phyloP scores from a whole-genome alignment of 306 rosid species.

The Castanea mollissima region DNA sequence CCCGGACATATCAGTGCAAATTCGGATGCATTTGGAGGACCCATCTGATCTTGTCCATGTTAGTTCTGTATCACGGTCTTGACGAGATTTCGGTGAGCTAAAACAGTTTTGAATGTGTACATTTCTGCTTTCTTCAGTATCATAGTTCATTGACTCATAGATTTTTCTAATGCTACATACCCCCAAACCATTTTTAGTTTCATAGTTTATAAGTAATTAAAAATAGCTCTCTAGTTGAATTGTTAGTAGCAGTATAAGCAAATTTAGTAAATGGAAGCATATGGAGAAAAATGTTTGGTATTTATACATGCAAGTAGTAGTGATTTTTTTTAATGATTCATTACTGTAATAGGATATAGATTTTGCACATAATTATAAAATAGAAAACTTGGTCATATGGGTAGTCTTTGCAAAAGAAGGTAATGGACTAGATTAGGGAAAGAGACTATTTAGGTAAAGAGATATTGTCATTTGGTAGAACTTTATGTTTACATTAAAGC shows the following conservation, averaged over 20 bases:
- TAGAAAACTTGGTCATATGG: background rate
- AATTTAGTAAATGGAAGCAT: background rate
- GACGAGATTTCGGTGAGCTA: slow-evolving; percentile 68
- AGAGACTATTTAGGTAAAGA: background rate
- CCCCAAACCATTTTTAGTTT: background rate
- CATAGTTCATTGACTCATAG: too few relatives aligned
- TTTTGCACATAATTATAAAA: background rate
- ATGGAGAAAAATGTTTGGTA: background rate
- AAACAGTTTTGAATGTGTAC: background rate
- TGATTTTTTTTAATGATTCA: background rate
- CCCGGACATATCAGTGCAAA: slow-evolving; percentile 43
- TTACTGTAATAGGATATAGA: background rate
- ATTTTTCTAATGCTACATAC: too few relatives aligned
- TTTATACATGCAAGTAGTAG: background rate
- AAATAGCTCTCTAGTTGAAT: background rate
- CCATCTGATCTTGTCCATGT: slow-evolving; percentile 56
- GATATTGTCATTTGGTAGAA: background rate
- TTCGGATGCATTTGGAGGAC: slow-evolving; percentile 61
- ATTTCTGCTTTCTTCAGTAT: background rate
- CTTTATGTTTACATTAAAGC: background rate
- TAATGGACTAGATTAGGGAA: background rate
- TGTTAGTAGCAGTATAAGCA: background rate
- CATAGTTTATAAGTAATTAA: background rate
- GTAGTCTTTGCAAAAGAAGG: background rate
- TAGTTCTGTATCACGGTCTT: slow-evolving; percentile 60